Base-by-base conservation (phyloP, 345 rosid genomes). In the Anastatica hierochuntica region DNA sequence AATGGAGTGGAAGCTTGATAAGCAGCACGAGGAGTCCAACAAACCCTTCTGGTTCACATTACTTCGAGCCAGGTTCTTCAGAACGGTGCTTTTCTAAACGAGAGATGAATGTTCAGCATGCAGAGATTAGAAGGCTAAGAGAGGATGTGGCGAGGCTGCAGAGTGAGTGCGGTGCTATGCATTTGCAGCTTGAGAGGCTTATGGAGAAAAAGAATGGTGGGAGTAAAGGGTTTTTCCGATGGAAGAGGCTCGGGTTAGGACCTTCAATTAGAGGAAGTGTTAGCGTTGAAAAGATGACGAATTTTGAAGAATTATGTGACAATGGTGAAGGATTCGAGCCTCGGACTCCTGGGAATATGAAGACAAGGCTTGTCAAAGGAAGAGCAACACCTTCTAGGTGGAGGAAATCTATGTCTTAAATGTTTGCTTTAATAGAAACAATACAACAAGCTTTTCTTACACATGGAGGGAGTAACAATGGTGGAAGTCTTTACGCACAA, bases 231-330 rank as follows among this genome's bases (percentile, higher is more conserved):
- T 76, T 84, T 41, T 86, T 86, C 56, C 72, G 71, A 76, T 87
- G 98, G 95, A 82, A 71, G 79, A 90, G 75, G 74, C 49, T 84
- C 0, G 86, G n/a, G n/a, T n/a, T n/a, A n/a, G n/a, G n/a, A n/a
- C n/a, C n/a, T n/a, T n/a, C 88, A 7, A 41, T 74, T 15, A 76
- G 49, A 68, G 74, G 65, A 16, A 58, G 62, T 24, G 67, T 68
- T 45, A 66, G 49, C 34, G 68, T 53, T 37, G 79, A 78, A 40
- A 77, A 67, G 58, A 57, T 68, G 33, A 64, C 6, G 2, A 23
- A 34, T 5, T 31, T 55, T 17, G 82, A 47, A 14, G 64, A 50
- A 34, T 72, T 60, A 6, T 73, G 59, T 29, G 76, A 69, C 1
- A 70, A 35, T 14, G 72, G 41, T 35, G 75, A 24, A 29, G 83